phyloP scores from a whole-genome alignment of 768 basidiomycete species.

The Cystoderma amianthinum region DNA sequence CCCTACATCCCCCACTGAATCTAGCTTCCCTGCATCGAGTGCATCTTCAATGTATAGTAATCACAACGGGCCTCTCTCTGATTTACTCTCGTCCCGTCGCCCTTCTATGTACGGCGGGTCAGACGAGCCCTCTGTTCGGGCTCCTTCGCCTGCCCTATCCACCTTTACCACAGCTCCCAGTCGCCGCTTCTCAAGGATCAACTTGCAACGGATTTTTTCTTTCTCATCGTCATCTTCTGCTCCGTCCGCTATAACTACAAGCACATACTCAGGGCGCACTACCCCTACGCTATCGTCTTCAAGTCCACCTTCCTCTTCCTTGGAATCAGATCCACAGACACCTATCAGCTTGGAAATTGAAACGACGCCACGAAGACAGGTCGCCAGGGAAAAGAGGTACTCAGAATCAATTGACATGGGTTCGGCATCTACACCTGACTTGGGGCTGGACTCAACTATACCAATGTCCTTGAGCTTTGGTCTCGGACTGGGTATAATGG shows the following conservation, averaged over 20 bases:
- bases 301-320: conserved; percentile 11
- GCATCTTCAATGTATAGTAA: conserved; percentile 9
- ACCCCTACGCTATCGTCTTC: conserved; percentile 7
- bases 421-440: not conserved
- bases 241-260: conserved; percentile 1
- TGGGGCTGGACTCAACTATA: not conserved
- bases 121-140: conserved; percentile 9
- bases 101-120: conserved; percentile 6
- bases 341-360: conserved; percentile 10
- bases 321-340: conserved; percentile 22
- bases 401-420: not conserved
- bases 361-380: conserved; percentile 2
- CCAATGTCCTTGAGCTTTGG: conserved; percentile 3
- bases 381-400: not conserved
- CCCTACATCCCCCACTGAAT: conserved; percentile 14
- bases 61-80: conserved; percentile 5
- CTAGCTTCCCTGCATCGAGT: conserved; percentile 5
- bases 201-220: conserved; percentile 30
- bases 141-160: conserved; percentile 27
- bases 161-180: conserved; percentile 16
- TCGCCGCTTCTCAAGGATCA: conserved; percentile 30
- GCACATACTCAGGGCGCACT: conserved; percentile 2
- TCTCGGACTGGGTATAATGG: conserved; percentile 6
- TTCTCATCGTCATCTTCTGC: conserved; percentile 18
- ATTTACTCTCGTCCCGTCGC: conserved; percentile 2